These are phyloP conservation scores for Russula ochroleuca DNA, from an alignment of 768 basidiomycete genomes.

Conservation along the genomic window DNA sequence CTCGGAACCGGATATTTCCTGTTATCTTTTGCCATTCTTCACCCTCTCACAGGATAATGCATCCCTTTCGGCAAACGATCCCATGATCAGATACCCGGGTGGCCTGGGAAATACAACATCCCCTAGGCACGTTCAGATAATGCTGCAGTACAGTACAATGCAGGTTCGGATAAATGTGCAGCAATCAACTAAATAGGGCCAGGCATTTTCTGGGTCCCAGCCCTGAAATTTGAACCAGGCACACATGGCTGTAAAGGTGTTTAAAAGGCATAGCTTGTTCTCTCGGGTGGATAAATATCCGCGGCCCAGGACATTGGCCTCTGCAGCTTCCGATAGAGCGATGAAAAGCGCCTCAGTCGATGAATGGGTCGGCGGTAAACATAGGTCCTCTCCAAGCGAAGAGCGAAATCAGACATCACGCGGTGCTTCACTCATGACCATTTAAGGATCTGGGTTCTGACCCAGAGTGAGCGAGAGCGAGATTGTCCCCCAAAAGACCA, in stretches of 20 bases:
- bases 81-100: constrained; percentile 9
- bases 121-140: constrained; percentile 6
- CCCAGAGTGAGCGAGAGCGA: constrained; percentile 8
- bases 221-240: constrained; percentile 1
- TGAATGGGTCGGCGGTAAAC: constrained; percentile 3
- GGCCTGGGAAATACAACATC: constrained; percentile 4
- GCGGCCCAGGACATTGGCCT: constrained; percentile 17
- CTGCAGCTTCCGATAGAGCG: constrained; percentile 10
- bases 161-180: constrained; percentile 4
- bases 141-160: constrained; percentile 2
- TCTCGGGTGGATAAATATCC: constrained; percentile 2
- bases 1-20: constrained; percentile 21
- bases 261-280: constrained; percentile 19
- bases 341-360: constrained; percentile 2
- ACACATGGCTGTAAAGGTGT: constrained; percentile 14
- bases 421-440: constrained; percentile 1
- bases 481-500: constrained; percentile 9
- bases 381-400: neutral
- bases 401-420: constrained; percentile 8
- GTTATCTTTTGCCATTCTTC: constrained; percentile 14
- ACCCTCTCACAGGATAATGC: neutral
- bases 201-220: neutral
- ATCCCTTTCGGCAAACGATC: constrained; percentile 4
- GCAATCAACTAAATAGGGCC: constrained; percentile 6
- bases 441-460: neutral